Evolutionary conservation across 345 rosid genomes (phyloP), one percentile per base, ranked within the genome.

Genomic region (Noccaea caerulescens): DNA sequence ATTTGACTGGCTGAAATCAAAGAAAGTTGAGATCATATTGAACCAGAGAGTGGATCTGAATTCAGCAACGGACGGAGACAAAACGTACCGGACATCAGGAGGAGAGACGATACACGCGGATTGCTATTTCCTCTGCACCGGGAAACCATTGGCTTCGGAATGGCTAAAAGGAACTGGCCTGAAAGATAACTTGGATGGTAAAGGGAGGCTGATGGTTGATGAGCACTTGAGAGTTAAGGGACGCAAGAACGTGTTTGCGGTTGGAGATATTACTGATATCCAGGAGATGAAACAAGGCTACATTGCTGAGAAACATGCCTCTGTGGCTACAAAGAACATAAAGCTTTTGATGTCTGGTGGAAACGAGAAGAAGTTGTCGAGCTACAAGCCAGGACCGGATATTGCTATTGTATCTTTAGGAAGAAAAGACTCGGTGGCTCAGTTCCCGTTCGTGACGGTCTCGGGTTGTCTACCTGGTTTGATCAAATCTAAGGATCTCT

Each of bases 201-300:
- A 54, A 41, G 91, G 89, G 63, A 83, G 85, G 68, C 57, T 88
- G 57, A 77, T 63, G 72, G 91, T 86, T 0, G 91, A 88, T 68
- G 82, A 80, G 76, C 33, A 75, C 72, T 66, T 86, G 77, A 73
- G 81, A 64, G 84, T 69, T 82, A 77, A 68, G 72, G 84, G 54
- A 65, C 56, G 53, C 54, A 76, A 50, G 80, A 88, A 72, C 34
- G 68, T 88, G 23, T 84, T 84, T 39, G 93, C 91, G 0, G 56
- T 86, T 38, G 91, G 93, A 59, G 91, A 84, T 68, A 74, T 88
- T 43, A 84, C 72, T 64, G 57, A 76, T 50, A 58, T 86, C 61
- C 85, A 68, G 90, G 98, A 93, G 80, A 78, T 80, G 68, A 86
- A 90, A 66, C 97, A 90, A 79, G 97, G 93, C 39, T 87, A 83